Evolutionary conservation across 2,329 filamentous ascomycete species (phyloP), one percentile per base, ranked within the genome.

Genomic region (Alternaria consortialis): DNA sequence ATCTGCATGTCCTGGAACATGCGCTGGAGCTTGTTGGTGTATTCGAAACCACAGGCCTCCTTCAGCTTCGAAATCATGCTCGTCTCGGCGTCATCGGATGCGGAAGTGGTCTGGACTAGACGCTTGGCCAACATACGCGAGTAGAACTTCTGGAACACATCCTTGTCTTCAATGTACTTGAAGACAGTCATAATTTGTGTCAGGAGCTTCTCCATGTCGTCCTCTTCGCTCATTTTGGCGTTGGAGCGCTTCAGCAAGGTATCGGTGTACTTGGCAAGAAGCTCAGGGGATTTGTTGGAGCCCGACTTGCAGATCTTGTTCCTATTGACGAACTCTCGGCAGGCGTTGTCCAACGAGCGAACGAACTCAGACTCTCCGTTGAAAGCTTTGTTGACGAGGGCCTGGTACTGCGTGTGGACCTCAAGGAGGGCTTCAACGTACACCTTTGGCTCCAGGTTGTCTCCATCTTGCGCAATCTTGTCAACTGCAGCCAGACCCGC

Each of bases 1-100:
- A 97, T 97, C 79, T 99, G 95, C 84, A 99, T 97, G 76, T 99
- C 95, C 79, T 98, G 94, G 87, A 98, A 99, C 95, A 99, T 99
- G 75, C 96, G 93, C 83, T 98, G 94, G 46, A 99, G 87, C 83
- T 98, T 98, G 85, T 98, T 99, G 70, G 95, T 99, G 81, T 99
- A 99, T 79, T 99, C 95, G 71, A 97, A 99, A 73, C 95, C 95
- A 75, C 95, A 98, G 0, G 95, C 94, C 77, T 99, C 95, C 84
- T 99, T 99, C 68, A 99, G 85, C 82, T 98, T 99, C 83, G 92
- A 94, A 80, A 99, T 99, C 95, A 99, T 99, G 82, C 93, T 97
- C 0, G 93, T 97, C 84, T 99, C 95, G 1, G 95, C 94, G 80
- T 99, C 95, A 70, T 97, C 94, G 2, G 94, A 97, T 3, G 95